Evolutionary conservation across 2,329 filamentous ascomycete genomes (phyloP).

Genomic region (Colletotrichum phormii): DNA sequence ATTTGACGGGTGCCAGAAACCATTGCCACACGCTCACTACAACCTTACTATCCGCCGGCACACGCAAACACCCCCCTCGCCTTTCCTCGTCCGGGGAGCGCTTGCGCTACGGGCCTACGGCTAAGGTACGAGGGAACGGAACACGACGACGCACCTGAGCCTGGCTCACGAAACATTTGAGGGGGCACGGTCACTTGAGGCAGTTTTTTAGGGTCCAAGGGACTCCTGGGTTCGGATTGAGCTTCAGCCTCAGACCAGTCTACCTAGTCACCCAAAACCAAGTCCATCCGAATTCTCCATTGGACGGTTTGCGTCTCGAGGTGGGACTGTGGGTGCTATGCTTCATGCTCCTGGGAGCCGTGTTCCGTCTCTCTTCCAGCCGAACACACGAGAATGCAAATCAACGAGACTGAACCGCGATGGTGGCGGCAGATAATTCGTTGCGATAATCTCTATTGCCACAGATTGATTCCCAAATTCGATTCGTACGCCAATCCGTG

Average conservation of each 20-base stretch:
- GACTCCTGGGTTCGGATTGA: conserved; percentile 15
- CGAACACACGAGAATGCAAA: background rate
- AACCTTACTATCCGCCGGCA: background rate
- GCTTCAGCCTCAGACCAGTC: background rate
- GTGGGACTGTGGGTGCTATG: conserved; percentile 13
- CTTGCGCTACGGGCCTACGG: conserved; percentile 17
- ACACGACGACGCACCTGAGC: background rate
- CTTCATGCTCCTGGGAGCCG: conserved; percentile 18
- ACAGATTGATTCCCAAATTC: too few relatives aligned
- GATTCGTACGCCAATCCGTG: background rate
- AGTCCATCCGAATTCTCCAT: conserved; percentile 15
- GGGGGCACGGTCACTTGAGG: conserved; percentile 16
- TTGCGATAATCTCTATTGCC: background rate
- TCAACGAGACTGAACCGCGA: background rate
- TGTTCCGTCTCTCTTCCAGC: background rate
- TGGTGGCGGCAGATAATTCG: background rate
- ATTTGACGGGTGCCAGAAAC: background rate
- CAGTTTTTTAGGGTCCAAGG: conserved; percentile 4
- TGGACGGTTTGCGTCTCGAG: conserved; percentile 12
- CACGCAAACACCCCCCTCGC: background rate
- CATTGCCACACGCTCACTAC: background rate
- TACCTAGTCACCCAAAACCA: background rate
- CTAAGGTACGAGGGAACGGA: background rate
- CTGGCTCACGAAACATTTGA: conserved; percentile 23
- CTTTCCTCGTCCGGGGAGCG: conserved; percentile 6